phyloP scores from a whole-genome alignment of 2,329 filamentous ascomycete genomes.

The Orbilia quercus region DNA sequence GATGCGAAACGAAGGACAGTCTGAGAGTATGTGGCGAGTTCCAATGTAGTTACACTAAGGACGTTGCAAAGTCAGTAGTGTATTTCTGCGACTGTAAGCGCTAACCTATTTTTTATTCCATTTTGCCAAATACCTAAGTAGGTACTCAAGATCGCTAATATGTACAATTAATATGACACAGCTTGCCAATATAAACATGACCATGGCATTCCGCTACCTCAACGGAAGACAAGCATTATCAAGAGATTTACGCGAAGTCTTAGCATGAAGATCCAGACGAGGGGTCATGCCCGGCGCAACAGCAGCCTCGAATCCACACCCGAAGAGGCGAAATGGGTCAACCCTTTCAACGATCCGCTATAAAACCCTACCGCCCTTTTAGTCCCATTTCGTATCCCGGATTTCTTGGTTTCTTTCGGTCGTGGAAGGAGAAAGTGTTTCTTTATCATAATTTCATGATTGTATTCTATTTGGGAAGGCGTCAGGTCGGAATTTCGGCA shows the following conservation, averaged over 20 bases:
- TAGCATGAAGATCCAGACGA: slow-evolving; percentile 20
- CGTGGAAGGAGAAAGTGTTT: too few species aligned
- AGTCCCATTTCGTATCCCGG: not conserved
- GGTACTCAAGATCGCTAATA: not conserved
- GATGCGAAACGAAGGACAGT: slow-evolving; percentile 42
- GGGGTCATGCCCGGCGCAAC: slow-evolving; percentile 2
- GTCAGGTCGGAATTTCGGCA: too few species aligned
- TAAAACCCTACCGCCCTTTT: not conserved
- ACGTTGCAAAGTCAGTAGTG: slow-evolving; percentile 23
- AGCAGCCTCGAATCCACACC: slow-evolving; percentile 20
- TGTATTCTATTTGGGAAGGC: too few species aligned
- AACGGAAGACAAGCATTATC: slow-evolving; percentile 32
- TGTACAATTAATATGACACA: slow-evolving; percentile 1
- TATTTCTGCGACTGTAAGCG: slow-evolving; percentile 35
- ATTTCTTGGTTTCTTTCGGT: too few species aligned
- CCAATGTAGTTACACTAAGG: slow-evolving; percentile 40
- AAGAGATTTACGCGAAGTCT: slow-evolving; percentile 39
- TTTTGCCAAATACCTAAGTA: not conserved
- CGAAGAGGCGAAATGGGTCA: slow-evolving; percentile 25
- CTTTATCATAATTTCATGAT: too few species aligned
- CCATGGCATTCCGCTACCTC: slow-evolving; percentile 17
- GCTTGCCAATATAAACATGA: slow-evolving; percentile 45
- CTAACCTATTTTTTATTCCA: not conserved
- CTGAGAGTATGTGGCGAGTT: slow-evolving; percentile 46
- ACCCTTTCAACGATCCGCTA: slow-evolving; percentile 32